Evolutionary conservation across 805 yeast genomes (phyloP), one percentile per base, ranked within the genome.

Genomic region (Phaffomyces opuntiae): DNA sequence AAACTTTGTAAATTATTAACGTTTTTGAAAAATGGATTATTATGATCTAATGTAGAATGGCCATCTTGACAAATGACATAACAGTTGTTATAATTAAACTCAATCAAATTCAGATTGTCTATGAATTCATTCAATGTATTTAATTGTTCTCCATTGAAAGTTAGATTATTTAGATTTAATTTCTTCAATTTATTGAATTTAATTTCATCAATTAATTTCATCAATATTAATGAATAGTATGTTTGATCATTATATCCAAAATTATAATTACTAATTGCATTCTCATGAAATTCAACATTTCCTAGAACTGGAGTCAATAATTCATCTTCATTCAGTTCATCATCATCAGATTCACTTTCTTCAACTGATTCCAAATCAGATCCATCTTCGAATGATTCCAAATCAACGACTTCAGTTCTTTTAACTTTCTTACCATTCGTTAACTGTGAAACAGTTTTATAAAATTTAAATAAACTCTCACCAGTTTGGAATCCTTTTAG

Each of bases 401-500:
- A 24, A 35, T 45, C 45, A 27, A 34, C 43, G 5, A 41, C 39
- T 17, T 38, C 26, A 3, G 36, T 27, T 24, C 42, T 33, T 26
- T 32, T 38, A 16, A 33, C 24, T 17, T 24, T 33, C 27, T 16
- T 40, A 16, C 6, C 9, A 8, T 40, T 33, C 7, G 31, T 31
- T 12, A 48, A 21, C 4, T 40, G 47, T 16, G 25, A 11, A 9
- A 43, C 14, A 9, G 40, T 17, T 27, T 32, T 13, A 2, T 39
- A 19, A 34, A 38, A 3, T 12, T 33, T 29, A 14, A 29, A 42
- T 7, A 44, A 8, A 12, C 12, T 7, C 26, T 43, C 39, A 8
- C 43, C 45, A 38, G 32, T 17, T 3, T 45, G 40, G 38, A 42
- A 46, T 7, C 51, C 52, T 35, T 42, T 44, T n/a, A 50, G 17